phyloP scores from a whole-genome alignment of 805 yeast species.

The Jamesozyma jinghongensis region DNA sequence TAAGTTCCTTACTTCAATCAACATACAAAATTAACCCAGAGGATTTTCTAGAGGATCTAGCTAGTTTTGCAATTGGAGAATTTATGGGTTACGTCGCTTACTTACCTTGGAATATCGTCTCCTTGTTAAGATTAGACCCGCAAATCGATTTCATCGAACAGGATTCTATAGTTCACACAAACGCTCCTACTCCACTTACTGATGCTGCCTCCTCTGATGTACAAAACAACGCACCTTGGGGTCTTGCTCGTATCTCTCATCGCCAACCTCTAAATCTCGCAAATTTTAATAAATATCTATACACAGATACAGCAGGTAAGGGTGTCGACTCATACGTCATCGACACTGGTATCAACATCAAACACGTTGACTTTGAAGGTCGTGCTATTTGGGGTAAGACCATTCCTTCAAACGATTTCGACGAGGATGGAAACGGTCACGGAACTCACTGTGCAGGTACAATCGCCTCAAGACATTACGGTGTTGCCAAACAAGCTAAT shows the following conservation, averaged over 20 bases:
- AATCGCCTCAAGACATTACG: slow-evolving; percentile 68
- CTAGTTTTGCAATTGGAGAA: slow-evolving; percentile 45
- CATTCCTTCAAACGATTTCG: slow-evolving; percentile 60
- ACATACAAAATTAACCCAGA: no score
- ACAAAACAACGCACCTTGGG: slow-evolving; percentile 91
- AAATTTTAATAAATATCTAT: slow-evolving; percentile 63
- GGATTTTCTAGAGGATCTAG: no score
- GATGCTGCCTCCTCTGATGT: slow-evolving; percentile 50
- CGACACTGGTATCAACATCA: slow-evolving; percentile 78
- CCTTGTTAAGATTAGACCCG: slow-evolving; percentile 60
- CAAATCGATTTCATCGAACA: slow-evolving; percentile 60
- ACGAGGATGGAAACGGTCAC: slow-evolving; percentile 81
- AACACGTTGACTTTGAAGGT: slow-evolving; percentile 71
- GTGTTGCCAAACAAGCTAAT: slow-evolving; percentile 75
- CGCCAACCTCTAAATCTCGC: slow-evolving; percentile 60
- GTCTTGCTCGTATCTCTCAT: slow-evolving; percentile 83
- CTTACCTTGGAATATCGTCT: slow-evolving; percentile 67
- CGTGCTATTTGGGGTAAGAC: slow-evolving; percentile 85
- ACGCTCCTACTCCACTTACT: no score
- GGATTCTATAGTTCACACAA: slow-evolving; percentile 69
- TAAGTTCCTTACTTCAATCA: no score
- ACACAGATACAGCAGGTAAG: slow-evolving; percentile 64
- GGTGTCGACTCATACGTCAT: slow-evolving; percentile 82
- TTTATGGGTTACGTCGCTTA: slow-evolving; percentile 78
- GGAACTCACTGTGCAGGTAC: slow-evolving; percentile 98